Base-by-base conservation (phyloP, 139 green algal genomes). In the Picochlorum sp. region DNA sequence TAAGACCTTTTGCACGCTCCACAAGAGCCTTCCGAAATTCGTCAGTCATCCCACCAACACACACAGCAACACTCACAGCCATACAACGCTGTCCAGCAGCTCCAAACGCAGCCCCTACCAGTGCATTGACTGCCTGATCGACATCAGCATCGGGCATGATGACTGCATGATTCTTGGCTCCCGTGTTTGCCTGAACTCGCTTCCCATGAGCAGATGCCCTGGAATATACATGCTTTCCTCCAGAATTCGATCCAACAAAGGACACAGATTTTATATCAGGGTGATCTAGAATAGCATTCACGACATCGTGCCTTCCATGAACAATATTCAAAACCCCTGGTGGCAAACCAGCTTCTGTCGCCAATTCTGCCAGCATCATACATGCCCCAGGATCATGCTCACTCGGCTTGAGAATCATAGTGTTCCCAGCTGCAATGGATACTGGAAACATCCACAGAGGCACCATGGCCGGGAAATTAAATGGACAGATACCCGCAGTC, bases 131-230 rank as follows among this genome's bases (percentile, higher is more conserved):
- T 24, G 86, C 88, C 4, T 72, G 56, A 30, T 96, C 87, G 1
- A 79, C 23, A 60, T 95, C 76, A 0, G 93, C 92, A 71, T 98
- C 92, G 2, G 92, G 92, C 82, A 98, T 68, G 16, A 98, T 71
- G 18, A 98, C 83, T 4, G 87, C 92, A 57, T 98, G 92, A 77
- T 98, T 98, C 81, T 98, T 98, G 32, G 92, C 93, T 8, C 92
- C 91, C 78, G 92, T 84, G 78, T 98, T 97, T 60, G 75, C 76
- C 78, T 93, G 89, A 68, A 97, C 92, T 4, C 91, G 81, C 79
- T 97, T 97, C 51, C 92, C 90, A 26, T 75, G 75, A 20, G 81
- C 80, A 49, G 63, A 74, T 16, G 71, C 91, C 0, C 87, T 72
- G 24, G 76, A 45, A 74, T 95, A 97, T 47, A 98, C 84, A 78